Conservation (phyloP, 305 asterid species). For the Ajuga reptans region DNA sequence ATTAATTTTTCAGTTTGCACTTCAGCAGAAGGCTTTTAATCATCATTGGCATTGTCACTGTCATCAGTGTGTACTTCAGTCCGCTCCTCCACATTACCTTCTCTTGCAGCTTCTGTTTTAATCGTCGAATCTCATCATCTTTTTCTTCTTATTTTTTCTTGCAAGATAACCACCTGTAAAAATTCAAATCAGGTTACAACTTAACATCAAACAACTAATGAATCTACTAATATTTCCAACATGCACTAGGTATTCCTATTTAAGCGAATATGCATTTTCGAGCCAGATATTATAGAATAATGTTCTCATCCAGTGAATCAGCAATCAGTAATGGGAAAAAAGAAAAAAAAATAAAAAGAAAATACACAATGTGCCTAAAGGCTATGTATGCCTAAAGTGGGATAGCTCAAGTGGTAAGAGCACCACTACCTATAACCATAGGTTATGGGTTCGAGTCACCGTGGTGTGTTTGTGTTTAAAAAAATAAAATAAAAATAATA, state of each 20-base stretch:
- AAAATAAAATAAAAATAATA: no score
- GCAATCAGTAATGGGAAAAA: background rate
- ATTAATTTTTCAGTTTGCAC: slow-evolving; percentile 27
- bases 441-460: no score
- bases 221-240: no score
- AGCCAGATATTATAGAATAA: background rate
- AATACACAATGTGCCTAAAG: background rate
- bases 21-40: slow-evolving; percentile 27
- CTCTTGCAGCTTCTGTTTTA: slow-evolving; percentile 40
- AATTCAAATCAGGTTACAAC: background rate
- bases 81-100: slow-evolving; percentile 28
- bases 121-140: slow-evolving; percentile 52
- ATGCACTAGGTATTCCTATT: background rate
- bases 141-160: slow-evolving; percentile 72
- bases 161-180: slow-evolving; percentile 59
- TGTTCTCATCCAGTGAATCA: background rate
- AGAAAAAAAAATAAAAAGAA: background rate
- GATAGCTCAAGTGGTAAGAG: no score
- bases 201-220: no score
- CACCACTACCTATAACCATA: no score
- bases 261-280: background rate
- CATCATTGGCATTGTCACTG: slow-evolving; percentile 21
- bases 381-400: no score
- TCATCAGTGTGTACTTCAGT: slow-evolving; percentile 24
- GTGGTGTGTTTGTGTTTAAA: no score